Conservation (phyloP, 1,284 basidiomycete genomes). For the Cryptococcus depauperatus region DNA sequence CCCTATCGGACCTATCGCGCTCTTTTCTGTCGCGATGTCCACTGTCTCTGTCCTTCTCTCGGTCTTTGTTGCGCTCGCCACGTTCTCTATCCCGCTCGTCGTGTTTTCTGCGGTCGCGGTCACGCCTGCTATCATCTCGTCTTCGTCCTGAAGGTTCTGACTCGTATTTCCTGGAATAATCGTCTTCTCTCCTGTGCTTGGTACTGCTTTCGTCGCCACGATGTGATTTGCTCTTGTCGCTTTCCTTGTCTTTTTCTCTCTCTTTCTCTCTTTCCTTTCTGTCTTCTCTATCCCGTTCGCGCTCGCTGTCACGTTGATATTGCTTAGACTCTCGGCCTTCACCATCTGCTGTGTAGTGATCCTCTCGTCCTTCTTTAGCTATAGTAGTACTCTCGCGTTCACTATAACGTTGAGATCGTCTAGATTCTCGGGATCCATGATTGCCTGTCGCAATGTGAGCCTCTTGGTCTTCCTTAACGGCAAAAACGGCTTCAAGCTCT, state of each 20-base stretch:
- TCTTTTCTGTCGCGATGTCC: conserved; percentile 29
- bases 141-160: conserved; percentile 1
- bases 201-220: conserved; percentile 20
- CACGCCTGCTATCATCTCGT: conserved; percentile 14
- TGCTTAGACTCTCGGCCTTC: neutral
- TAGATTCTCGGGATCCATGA: neutral
- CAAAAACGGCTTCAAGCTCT: conserved; percentile 11
- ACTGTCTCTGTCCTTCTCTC: conserved; percentile 28
- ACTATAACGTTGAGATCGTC: neutral
- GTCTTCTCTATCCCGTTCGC: conserved; percentile 13
- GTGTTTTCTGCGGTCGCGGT: conserved; percentile 22
- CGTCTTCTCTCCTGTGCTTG: conserved; percentile 49
- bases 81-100: conserved; percentile 27
- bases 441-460: neutral
- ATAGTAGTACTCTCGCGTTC: conserved; percentile 34
- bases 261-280: conserved; percentile 14
- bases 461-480: conserved; percentile 40
- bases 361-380: conserved; percentile 38
- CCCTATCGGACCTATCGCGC: conserved; percentile 18
- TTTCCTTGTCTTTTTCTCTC: conserved; percentile 16
- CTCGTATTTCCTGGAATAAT: conserved; percentile 21
- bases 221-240: conserved; percentile 12
- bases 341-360: neutral
- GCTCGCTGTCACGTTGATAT: neutral
- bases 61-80: conserved; percentile 29